Evolutionary conservation across 1,284 basidiomycete genomes (phyloP).

Genomic region (Ceratobasidium theobromae): DNA sequence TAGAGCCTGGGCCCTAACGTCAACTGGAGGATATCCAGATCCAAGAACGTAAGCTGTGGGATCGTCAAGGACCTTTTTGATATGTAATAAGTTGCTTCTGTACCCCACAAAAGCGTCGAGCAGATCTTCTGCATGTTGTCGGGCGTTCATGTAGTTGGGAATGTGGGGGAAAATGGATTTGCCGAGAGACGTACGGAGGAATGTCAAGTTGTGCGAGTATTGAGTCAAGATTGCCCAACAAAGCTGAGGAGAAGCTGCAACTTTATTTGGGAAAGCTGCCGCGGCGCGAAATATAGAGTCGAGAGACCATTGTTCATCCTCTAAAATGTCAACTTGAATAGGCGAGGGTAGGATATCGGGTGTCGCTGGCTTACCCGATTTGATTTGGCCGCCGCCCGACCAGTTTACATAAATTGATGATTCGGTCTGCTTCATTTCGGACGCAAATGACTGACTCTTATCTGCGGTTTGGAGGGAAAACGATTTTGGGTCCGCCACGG

Average conservation of each 20-base stretch:
- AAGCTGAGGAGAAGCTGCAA: background rate
- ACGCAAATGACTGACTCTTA: background rate
- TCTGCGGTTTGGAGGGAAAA: background rate
- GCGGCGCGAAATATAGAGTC: conserved; percentile 11
- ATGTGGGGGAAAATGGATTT: background rate
- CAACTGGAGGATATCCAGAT: background rate
- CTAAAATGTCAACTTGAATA: background rate
- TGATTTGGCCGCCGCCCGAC: conserved; percentile 4
- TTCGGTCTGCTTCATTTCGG: conserved; percentile 2
- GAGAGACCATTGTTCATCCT: background rate
- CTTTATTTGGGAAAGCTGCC: background rate
- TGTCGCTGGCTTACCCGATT: background rate
- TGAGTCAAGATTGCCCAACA: conserved; percentile 9
- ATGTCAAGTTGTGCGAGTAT: conserved; percentile 3
- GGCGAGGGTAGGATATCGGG: no score
- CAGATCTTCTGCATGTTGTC: background rate
- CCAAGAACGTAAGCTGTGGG: background rate
- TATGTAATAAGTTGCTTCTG: background rate
- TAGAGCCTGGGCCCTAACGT: background rate
- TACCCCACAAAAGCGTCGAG: conserved; percentile 7
- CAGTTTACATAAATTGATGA: conserved; percentile 6
- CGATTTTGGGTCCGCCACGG: background rate
- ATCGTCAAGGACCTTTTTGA: conserved; percentile 10
- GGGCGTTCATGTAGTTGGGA: conserved; percentile 1
- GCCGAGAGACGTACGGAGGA: background rate